Conservation (phyloP, 2,329 filamentous ascomycete genomes). For the Aureobasidium leucospermi region DNA sequence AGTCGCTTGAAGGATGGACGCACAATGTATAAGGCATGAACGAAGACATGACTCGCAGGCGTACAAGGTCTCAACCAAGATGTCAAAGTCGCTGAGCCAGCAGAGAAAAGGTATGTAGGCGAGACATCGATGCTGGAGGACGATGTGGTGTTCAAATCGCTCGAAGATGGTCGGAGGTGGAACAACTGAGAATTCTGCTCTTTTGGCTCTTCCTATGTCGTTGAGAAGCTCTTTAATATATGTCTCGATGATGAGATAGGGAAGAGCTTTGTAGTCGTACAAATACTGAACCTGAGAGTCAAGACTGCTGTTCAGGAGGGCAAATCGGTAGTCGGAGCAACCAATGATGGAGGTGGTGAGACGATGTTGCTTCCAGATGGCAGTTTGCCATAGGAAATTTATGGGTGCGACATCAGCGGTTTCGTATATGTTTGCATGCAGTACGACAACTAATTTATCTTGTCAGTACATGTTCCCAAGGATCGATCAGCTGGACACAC, state of each 20-base stretch:
- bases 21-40: not conserved
- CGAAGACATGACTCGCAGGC: not conserved
- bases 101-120: constrained; percentile 1
- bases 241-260: not conserved
- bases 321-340: not conserved
- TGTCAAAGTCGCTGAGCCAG: not conserved
- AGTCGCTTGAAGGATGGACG: not conserved
- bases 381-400: not conserved
- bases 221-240: not conserved
- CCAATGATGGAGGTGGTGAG: not conserved
- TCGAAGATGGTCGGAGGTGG: not conserved
- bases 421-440: not conserved
- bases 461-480: not conserved
- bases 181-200: not conserved
- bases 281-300: not conserved
- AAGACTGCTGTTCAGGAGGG: not conserved
- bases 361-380: not conserved
- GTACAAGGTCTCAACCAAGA: not conserved
- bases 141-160: not conserved
- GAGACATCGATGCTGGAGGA: not conserved
- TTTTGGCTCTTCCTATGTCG: not conserved
- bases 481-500: not conserved
- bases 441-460: not conserved
- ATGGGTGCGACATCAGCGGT: not conserved
- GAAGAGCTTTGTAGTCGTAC: not conserved